Evolutionary conservation across 2,329 filamentous ascomycete species (phyloP), one percentile per base, ranked within the genome.

Genomic region (Ophiocordyceps unilateralis): DNA sequence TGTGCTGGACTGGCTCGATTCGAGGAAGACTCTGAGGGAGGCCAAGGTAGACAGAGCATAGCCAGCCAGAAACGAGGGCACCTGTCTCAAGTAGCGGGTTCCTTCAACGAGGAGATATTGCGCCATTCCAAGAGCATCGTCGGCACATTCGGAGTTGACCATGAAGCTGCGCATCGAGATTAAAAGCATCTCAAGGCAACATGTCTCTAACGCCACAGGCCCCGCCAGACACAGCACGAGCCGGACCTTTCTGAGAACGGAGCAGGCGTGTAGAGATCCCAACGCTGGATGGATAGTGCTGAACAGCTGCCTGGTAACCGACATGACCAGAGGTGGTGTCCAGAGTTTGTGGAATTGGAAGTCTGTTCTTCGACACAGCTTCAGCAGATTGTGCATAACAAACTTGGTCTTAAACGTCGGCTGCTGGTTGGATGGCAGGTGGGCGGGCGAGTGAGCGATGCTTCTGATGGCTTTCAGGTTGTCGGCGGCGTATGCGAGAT

Each of bases 161-260:
- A 96, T 66, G 50, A 87, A 93, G 0, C 78, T 77, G 10, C 82
- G 72, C 19, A 94, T 68, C 1, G 83, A 81, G 52, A 87, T 83
- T 2, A 98, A 68, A 0, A 93, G 69, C 83, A 95, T 91, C 58
- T 98, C 85, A 14, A 95, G 59, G 11, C 86, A 83, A 55, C 96
- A 96, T 0, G 81, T 83, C 36, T 76, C 66, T 21, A 81, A 67
- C n/a, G 83, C 83, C 41, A 78, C 69, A 1, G 74, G 58, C 0
- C 86, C 87, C 22, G 86, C 81, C 39, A 96, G 65, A 46, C 78
- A 82, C 22, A 96, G 71, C 15, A 96, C 63, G 9, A 95, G 74
- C 28, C 87, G 74, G 40, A 96, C 71, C 55, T 93, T 94, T 34
- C 88, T 79, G 42, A 98, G 71, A 4, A 94, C 78, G 2, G 86